Conservation (phyloP, 1,284 basidiomycete genomes). For the Pyrrhoderma noxium region DNA sequence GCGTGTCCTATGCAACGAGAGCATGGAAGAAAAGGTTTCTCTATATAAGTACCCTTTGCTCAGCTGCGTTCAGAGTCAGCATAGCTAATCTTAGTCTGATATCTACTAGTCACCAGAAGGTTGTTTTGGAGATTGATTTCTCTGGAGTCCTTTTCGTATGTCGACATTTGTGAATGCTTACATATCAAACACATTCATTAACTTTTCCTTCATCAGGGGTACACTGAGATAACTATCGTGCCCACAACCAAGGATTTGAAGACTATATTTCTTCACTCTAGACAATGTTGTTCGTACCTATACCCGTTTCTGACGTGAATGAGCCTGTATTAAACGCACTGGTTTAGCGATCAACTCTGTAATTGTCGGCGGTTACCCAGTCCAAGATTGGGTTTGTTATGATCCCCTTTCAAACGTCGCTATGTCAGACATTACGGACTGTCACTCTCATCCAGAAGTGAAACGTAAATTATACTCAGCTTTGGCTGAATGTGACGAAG, state of each 20-base stretch:
- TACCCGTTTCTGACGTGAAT: conserved; percentile 1
- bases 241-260: conserved; percentile 71
- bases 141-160: conserved; percentile 70
- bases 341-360: conserved; percentile 20
- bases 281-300: conserved; percentile 66
- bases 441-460: conserved; percentile 87
- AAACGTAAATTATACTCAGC: conserved; percentile 91
- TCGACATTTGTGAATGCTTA: conserved; percentile 1
- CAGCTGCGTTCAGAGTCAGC: conserved; percentile 1
- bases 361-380: conserved; percentile 6
- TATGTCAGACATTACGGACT: conserved; percentile 69
- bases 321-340: conserved; percentile 14
- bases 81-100: conserved; percentile 44
- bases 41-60: conserved; percentile 63
- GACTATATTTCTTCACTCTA: conserved; percentile 79
- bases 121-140: conserved; percentile 86
- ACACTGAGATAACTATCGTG: conserved; percentile 84
- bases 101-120: conserved; percentile 87
- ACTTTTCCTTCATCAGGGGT: conserved; percentile 49
- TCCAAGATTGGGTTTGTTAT: conserved; percentile 59
- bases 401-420: conserved; percentile 70
- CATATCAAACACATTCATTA: not conserved
- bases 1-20: conserved; percentile 54
- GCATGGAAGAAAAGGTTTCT: conserved; percentile 69
- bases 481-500: conserved; percentile 84